phyloP scores from a whole-genome alignment of 805 yeast species.

The Candida nonsorbophila region DNA sequence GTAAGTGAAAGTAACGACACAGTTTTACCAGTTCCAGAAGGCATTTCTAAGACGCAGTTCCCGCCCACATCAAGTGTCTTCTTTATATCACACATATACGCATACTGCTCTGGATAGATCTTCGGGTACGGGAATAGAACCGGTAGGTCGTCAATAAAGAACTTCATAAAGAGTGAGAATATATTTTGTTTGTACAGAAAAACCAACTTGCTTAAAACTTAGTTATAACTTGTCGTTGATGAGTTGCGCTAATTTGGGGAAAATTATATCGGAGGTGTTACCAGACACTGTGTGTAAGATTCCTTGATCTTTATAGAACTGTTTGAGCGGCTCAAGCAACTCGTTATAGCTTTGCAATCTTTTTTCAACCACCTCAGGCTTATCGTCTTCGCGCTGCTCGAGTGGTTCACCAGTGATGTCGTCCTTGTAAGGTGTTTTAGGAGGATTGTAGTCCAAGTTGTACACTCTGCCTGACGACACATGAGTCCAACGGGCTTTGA shows the following conservation, averaged over 20 bases:
- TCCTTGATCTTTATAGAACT: slow-evolving; percentile 44
- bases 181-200: no score
- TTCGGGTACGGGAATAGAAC: slow-evolving; percentile 94
- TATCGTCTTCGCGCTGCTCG: slow-evolving; percentile 77
- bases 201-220: no score
- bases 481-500: slow-evolving; percentile 84
- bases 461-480: slow-evolving; percentile 80
- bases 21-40: slow-evolving; percentile 98
- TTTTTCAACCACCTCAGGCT: slow-evolving; percentile 61
- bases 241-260: slow-evolving; percentile 70
- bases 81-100: slow-evolving; percentile 94
- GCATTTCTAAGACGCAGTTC: slow-evolving; percentile 95
- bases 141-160: slow-evolving; percentile 92
- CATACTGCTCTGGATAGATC: slow-evolving; percentile 97
- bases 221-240: no score
- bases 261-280: slow-evolving; percentile 77
- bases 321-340: slow-evolving; percentile 59
- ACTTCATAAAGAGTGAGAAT: slow-evolving; percentile 53
- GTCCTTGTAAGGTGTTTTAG: slow-evolving; percentile 73
- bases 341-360: slow-evolving; percentile 60
- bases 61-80: slow-evolving; percentile 94
- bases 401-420: slow-evolving; percentile 89
- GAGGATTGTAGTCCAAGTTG: slow-evolving; percentile 84
- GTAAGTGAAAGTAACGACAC: slow-evolving; percentile 86
- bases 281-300: slow-evolving; percentile 60